phyloP scores from a whole-genome alignment of 306 rosid species.

The Dicorynia guianensis region DNA sequence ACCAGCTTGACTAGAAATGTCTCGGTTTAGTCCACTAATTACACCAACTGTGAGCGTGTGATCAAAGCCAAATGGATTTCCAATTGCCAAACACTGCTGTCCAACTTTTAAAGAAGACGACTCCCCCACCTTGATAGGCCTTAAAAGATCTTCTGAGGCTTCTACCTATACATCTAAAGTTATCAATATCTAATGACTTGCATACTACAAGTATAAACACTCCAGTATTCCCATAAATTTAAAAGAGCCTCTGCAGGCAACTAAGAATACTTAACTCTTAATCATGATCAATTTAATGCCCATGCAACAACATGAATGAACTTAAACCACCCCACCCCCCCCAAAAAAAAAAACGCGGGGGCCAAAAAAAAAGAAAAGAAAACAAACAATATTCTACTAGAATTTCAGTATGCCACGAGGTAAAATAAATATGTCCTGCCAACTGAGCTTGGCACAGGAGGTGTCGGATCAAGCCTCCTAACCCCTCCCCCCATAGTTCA shows the following conservation, averaged over 20 bases:
- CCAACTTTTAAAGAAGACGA: conserved; percentile 88
- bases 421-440: not conserved
- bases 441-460: too few species aligned
- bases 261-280: conserved; percentile 17
- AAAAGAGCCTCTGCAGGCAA: conserved; percentile 7
- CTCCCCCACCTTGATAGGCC: conserved; percentile 76
- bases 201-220: not conserved
- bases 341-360: too few species aligned
- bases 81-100: conserved; percentile 96
- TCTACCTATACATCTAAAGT: conserved; percentile 68
- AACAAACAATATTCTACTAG: not conserved
- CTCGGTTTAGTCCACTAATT: conserved; percentile 91
- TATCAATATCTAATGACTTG: conserved; percentile 24
- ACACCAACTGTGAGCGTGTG: conserved; percentile 97
- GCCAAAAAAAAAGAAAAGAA: too few species aligned
- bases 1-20: conserved; percentile 87
- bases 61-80: conserved; percentile 98
- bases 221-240: not conserved
- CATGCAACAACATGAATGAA: conserved; percentile 24
- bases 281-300: conserved; percentile 4
- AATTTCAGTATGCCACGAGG: not conserved
- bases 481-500: too few species aligned
- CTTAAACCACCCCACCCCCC: not conserved
- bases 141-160: conserved; percentile 76
- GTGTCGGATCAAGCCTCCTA: too few species aligned